Percentiles rank a stretch among this genome's conserved stretches.
phyloP scores from a whole-genome alignment of 371 early-diverging fungal genomes.

The Mucor circinelloides region DNA sequence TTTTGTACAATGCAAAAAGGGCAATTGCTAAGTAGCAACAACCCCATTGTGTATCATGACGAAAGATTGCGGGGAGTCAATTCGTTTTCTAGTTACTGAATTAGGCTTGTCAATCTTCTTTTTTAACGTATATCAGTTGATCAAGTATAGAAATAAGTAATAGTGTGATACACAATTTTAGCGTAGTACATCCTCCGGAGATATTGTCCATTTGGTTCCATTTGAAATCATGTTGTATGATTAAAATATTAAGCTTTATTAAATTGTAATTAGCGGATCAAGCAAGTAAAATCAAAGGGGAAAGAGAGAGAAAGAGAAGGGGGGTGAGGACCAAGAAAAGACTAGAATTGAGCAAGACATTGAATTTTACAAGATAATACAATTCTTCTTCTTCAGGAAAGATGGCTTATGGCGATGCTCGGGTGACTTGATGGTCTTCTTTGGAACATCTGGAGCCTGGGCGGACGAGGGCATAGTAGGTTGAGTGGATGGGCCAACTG shows the following conservation, averaged over 20 bases:
- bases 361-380: neutral
- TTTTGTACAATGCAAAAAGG: neutral
- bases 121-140: neutral
- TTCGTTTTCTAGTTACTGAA: neutral
- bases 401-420: neutral
- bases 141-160: neutral
- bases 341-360: neutral
- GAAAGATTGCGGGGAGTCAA: neutral
- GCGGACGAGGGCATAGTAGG: constrained; percentile 13
- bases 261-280: neutral
- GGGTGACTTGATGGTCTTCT: neutral
- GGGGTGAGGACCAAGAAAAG: neutral
- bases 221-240: neutral
- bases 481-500: neutral
- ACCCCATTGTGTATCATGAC: neutral
- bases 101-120: neutral
- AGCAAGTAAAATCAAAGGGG: neutral
- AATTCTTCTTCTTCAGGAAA: constrained; percentile 1
- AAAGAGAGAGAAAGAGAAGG: neutral
- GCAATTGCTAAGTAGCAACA: neutral
- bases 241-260: neutral
- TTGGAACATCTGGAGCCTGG: constrained; percentile 9
- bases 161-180: neutral
- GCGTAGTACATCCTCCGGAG: neutral
- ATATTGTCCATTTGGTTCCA: neutral